Conservation (phyloP, 441 rosid genomes). For the Gossypium trilobum region DNA sequence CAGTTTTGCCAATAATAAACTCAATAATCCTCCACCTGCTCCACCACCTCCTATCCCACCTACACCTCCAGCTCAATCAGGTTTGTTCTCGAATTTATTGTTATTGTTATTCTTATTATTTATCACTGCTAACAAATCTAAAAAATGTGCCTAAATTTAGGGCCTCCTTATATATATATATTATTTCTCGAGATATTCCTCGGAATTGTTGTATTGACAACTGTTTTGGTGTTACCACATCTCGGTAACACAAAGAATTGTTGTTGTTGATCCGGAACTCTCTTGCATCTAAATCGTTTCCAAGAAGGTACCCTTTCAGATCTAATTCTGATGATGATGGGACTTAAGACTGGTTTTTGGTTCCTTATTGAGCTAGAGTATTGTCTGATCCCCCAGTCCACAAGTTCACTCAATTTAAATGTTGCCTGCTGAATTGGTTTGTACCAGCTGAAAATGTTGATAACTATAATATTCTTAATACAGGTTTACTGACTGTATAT, state of each 20-base stretch:
- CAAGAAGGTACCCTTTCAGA: not conserved
- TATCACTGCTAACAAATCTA: not conserved
- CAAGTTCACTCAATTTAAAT: not conserved
- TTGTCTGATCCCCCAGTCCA: not conserved
- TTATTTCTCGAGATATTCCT: not conserved
- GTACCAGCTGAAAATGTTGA: constrained; percentile 2
- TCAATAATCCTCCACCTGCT: constrained; percentile 27
- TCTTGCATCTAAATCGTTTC: not conserved
- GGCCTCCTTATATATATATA: not conserved
- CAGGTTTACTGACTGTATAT: not conserved
- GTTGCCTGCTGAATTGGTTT: not conserved
- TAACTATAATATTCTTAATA: not conserved
- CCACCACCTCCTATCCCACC: constrained; percentile 68
- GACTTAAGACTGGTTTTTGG: not conserved
- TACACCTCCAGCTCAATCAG: constrained; percentile 31
- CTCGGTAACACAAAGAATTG: not conserved
- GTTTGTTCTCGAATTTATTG: constrained; percentile 25
- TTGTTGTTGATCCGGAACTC: not conserved
- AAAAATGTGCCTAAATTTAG: not conserved
- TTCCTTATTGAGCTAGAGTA: not conserved
- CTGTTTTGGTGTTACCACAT: not conserved
- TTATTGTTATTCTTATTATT: not conserved
- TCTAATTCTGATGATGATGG: not conserved
- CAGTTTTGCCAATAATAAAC: constrained; percentile 48
- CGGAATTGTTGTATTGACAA: not conserved